phyloP scores from a whole-genome alignment of 192 early-diverging fungal species.

The Kickxella alabastrina region DNA sequence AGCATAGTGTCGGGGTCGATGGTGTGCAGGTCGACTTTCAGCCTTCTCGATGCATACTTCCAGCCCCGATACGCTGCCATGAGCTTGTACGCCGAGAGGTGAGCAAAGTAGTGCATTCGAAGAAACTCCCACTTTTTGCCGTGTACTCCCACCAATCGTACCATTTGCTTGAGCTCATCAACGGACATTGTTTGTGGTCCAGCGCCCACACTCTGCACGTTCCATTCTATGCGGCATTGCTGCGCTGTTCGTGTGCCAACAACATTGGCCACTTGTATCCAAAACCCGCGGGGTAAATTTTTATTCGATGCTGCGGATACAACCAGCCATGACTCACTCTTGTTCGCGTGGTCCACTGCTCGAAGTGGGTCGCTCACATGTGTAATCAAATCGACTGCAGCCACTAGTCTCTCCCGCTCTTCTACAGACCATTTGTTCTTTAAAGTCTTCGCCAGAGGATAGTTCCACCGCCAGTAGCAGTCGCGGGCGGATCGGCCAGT shows the following conservation, averaged over 20 bases:
- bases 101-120: not conserved
- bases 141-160: not conserved
- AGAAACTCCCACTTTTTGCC: conserved; percentile 8
- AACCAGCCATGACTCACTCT: conserved; percentile 12
- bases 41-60: too few relatives aligned
- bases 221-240: not conserved
- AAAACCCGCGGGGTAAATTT: conserved; percentile 5
- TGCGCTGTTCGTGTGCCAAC: not conserved
- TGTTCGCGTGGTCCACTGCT: not conserved
- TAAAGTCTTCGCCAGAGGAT: not conserved
- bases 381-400: not conserved
- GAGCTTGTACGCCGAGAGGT: not conserved
- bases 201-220: not conserved
- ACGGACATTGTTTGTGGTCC: not conserved
- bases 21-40: too few relatives aligned
- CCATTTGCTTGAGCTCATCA: not conserved
- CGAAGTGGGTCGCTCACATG: not conserved
- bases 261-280: not conserved
- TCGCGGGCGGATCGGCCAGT: conserved; percentile 7
- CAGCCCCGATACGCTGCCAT: not conserved
- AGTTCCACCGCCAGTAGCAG: conserved; percentile 9
- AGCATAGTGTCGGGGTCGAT: conserved; percentile 5
- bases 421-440: conserved; percentile 2
- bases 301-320: not conserved
- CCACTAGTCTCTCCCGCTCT: not conserved